These are phyloP conservation scores for Ampelocalamus luodianensis DNA, from an alignment of 176 grass and related monocot species.

Conservation along the genomic window DNA sequence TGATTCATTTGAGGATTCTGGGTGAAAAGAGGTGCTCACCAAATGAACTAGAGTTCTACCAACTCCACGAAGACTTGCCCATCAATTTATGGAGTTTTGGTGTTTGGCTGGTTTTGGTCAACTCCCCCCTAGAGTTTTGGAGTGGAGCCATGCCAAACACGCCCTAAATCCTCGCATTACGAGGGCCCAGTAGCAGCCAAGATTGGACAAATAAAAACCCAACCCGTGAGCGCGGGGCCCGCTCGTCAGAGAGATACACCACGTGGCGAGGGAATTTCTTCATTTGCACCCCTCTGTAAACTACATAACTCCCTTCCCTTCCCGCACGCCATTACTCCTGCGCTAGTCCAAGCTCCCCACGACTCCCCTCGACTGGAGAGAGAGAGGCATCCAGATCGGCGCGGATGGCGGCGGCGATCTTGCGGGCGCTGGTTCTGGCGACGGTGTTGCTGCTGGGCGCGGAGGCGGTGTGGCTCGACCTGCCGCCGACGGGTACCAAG, in stretches of 20 bases:
- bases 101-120: too few species aligned
- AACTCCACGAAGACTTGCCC: too few species aligned
- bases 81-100: too few species aligned
- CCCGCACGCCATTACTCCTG: constrained; percentile 39
- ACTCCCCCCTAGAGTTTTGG: too few species aligned
- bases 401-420: constrained; percentile 33
- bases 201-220: too few species aligned
- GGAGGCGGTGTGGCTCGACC: constrained; percentile 74
- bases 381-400: constrained; percentile 36
- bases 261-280: constrained; percentile 29
- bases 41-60: too few species aligned
- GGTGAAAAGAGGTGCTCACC: too few species aligned
- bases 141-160: too few species aligned
- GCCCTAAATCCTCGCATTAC: background rate
- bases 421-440: constrained; percentile 9
- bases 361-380: constrained; percentile 20
- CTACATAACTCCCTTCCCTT: background rate
- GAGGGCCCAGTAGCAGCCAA: too few species aligned
- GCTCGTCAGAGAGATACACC: background rate
- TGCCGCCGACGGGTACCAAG: constrained; percentile 85
- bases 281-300: background rate
- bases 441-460: constrained; percentile 25
- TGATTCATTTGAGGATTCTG: too few species aligned
- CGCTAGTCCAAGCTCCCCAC: constrained; percentile 43
- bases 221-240: background rate